phyloP scores from a whole-genome alignment of 108 stramenopile genomes.

The Nitzschia sp. region DNA sequence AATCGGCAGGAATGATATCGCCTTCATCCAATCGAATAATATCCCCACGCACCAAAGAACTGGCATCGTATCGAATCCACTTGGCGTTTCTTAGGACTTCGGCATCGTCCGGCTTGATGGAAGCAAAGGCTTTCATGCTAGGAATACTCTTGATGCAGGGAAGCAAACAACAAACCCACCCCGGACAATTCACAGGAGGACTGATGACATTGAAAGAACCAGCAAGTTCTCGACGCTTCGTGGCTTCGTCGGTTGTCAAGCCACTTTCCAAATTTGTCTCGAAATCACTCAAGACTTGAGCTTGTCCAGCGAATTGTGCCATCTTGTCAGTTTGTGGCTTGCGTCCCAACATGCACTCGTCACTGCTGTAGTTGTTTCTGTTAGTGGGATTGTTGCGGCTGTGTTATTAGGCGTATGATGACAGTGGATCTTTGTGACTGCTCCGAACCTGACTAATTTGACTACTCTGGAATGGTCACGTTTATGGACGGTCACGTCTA shows the following conservation, averaged over 20 bases:
- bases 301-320: not conserved
- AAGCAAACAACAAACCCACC: constrained; percentile 76
- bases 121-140: constrained; percentile 72
- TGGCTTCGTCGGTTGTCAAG: constrained; percentile 61
- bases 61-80: constrained; percentile 84
- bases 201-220: constrained; percentile 55
- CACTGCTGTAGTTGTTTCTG: not conserved
- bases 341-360: too few relatives aligned
- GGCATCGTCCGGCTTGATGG: constrained; percentile 79
- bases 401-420: too few relatives aligned
- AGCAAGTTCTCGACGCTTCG: constrained; percentile 46
- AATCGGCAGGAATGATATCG: constrained; percentile 84
- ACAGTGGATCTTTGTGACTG: too few relatives aligned
- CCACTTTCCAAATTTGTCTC: constrained; percentile 30
- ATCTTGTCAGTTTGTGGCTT: too few relatives aligned
- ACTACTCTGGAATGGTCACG: too few relatives aligned
- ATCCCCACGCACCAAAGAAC: constrained; percentile 71
- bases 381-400: not conserved
- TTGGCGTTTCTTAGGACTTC: constrained; percentile 68
- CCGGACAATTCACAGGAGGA: constrained; percentile 76
- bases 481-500: too few relatives aligned
- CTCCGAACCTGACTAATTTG: too few relatives aligned
- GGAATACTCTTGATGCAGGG: constrained; percentile 83
- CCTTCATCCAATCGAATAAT: constrained; percentile 78
- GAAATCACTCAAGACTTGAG: constrained; percentile 10